Conservation (phyloP, 345 rosid species). For the Viola odorata region DNA sequence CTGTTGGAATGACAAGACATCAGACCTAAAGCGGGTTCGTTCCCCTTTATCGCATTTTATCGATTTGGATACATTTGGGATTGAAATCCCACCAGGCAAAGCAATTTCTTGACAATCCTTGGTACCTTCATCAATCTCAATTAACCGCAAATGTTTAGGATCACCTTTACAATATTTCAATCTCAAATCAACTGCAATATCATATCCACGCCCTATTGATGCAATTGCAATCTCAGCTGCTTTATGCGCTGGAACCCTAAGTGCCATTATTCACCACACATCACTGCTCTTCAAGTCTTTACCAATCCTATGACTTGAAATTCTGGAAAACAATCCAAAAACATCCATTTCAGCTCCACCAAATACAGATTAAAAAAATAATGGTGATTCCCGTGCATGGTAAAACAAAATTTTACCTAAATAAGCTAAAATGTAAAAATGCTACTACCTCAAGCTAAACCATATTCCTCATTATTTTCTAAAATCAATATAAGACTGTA, state of each 20-base stretch:
- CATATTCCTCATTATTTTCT: too few species aligned
- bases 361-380: too few species aligned
- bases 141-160: conserved; percentile 42
- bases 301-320: not conserved
- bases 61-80: conserved; percentile 69
- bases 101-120: conserved; percentile 46
- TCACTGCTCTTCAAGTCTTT: conserved; percentile 20
- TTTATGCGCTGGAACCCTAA: conserved; percentile 52
- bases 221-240: conserved; percentile 88
- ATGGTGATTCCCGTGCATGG: too few species aligned
- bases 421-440: too few species aligned
- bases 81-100: conserved; percentile 77
- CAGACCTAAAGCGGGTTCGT: conserved; percentile 75
- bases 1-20: conserved; percentile 88
- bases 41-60: conserved; percentile 96
- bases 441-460: too few species aligned
- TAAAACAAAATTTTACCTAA: too few species aligned
- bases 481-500: too few species aligned
- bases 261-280: conserved; percentile 62
- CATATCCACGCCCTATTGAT: conserved; percentile 87
- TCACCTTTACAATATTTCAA: conserved; percentile 75
- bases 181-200: conserved; percentile 64
- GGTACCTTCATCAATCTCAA: conserved; percentile 54
- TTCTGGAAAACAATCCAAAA: conserved; percentile 13
- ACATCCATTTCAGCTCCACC: too few species aligned